These are phyloP conservation scores for Sarocladium brachiariae DNA, from an alignment of 2,329 filamentous ascomycete genomes.

Conservation along the genomic window DNA sequence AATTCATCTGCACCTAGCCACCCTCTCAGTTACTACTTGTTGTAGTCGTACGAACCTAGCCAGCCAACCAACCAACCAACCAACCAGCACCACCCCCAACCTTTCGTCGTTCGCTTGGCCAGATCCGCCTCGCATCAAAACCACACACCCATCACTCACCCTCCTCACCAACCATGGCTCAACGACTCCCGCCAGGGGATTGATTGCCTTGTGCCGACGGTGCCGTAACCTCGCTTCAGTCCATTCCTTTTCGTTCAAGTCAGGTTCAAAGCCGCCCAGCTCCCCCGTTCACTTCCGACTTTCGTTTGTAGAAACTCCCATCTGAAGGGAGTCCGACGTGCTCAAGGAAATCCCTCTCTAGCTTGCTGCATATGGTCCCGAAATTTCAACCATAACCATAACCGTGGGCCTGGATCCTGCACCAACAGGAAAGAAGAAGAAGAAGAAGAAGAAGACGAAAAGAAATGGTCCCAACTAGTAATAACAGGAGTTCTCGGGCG, in stretches of 20 bases:
- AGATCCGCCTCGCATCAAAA: neutral
- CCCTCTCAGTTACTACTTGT: neutral
- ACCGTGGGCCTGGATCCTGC: too few relatives aligned
- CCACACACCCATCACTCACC: neutral
- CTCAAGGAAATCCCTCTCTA: too few relatives aligned
- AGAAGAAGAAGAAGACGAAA: too few relatives aligned
- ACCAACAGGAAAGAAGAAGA: too few relatives aligned
- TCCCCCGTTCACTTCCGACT: too few relatives aligned
- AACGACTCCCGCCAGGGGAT: neutral
- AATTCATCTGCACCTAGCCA: conserved; percentile 6
- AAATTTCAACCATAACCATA: neutral
- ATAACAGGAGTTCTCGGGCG: neutral
- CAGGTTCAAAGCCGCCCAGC: neutral
- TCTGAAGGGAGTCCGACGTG: too few relatives aligned
- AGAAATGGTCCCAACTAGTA: too few relatives aligned
- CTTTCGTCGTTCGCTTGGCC: too few relatives aligned
- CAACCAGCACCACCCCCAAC: too few relatives aligned
- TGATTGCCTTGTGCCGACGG: neutral
- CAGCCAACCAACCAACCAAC: too few relatives aligned
- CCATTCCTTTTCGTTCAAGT: neutral
- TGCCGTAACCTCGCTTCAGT: neutral
- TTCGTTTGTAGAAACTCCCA: too few relatives aligned
- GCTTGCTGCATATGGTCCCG: neutral
- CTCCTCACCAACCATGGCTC: neutral
- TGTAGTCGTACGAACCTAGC: too few relatives aligned